Evolutionary conservation across 495 filamentous ascomycete genomes (phyloP), one percentile per base, ranked within the genome.

Genomic region (Opeltia flavorubescens): DNA sequence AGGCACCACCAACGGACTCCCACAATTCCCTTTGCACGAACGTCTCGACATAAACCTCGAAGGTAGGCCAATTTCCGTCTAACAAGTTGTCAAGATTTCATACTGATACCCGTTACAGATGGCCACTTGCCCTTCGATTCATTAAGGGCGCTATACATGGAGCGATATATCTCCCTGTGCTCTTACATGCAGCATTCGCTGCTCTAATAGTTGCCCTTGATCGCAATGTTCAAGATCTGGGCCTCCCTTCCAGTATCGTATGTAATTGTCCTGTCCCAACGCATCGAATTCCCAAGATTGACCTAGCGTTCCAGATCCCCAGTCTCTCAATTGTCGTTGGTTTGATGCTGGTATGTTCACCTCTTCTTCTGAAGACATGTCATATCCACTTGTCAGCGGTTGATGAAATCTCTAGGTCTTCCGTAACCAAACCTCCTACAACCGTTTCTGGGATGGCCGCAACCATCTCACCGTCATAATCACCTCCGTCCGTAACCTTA

Each of bases 311-410:
- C 4, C 26, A 78, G 74, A 79, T 87, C 46, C 82, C 83, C 13
- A 80, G 75, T n/a, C 62, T 87, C 1, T 84, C 80, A 18, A 87
- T 87, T 50, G 83, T 87, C 43, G 82, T 86, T 21, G 83, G 83
- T 57, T 57, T 87, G 15, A 85, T 87, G 78, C 80, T 87, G 28
- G 83, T 61, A 53, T 12, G 13, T 43, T 9, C 17, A 4, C 21
- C 18, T 35, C 5, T 28, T 27, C 5, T 12, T 17, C 29, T 17
- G 27, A 27, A 12, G 6, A 28, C n/a, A n/a, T n/a, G n/a, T n/a
- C n/a, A n/a, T n/a, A 28, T 13, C 23, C 11, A 15, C 23, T 12
- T 3, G 7, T 15, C 12, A 5, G 9, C 20, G 30, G 1, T 46
- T 47, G 24, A 31, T 18, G 0, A 4, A 8, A 23, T 5, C 29